Conservation (phyloP, 1,284 basidiomycete genomes). For the Irpex lacteus region DNA sequence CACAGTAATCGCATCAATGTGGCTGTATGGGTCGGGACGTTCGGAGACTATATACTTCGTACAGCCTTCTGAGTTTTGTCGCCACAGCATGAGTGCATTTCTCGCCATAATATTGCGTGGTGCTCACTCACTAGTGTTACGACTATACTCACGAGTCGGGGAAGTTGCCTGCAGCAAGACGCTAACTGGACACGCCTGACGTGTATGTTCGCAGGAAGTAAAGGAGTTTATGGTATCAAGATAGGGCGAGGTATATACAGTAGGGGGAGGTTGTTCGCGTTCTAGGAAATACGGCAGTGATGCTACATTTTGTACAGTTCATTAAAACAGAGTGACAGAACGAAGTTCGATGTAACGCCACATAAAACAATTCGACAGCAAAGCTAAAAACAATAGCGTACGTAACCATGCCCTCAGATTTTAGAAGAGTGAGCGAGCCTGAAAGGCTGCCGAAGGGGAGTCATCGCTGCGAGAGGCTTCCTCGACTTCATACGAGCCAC, state of each 20-base stretch:
- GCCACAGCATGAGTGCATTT: no score
- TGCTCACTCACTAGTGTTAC: no score
- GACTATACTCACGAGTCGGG: no score
- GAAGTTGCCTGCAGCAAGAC: no score
- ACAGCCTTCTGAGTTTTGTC: not conserved
- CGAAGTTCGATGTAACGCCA: not conserved
- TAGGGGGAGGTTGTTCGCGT: not conserved
- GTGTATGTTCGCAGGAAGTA: not conserved
- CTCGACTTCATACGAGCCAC: conserved; percentile 18
- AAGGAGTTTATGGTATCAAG: not conserved
- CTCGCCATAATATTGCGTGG: no score
- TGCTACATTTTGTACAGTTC: not conserved
- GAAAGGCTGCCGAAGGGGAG: not conserved
- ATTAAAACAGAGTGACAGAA: no score
- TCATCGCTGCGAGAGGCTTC: not conserved
- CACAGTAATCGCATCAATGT: not conserved
- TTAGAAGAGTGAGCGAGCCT: not conserved
- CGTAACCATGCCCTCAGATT: not conserved
- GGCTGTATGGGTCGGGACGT: not conserved
- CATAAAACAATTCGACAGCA: not conserved
- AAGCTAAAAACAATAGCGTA: not conserved
- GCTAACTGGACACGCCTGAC: no score
- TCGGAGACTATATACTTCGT: not conserved
- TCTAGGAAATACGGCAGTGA: not conserved
- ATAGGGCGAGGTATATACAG: not conserved